phyloP scores from a whole-genome alignment of 1,139 yeast species.

The Kurtzmaniella quercitrusa region DNA sequence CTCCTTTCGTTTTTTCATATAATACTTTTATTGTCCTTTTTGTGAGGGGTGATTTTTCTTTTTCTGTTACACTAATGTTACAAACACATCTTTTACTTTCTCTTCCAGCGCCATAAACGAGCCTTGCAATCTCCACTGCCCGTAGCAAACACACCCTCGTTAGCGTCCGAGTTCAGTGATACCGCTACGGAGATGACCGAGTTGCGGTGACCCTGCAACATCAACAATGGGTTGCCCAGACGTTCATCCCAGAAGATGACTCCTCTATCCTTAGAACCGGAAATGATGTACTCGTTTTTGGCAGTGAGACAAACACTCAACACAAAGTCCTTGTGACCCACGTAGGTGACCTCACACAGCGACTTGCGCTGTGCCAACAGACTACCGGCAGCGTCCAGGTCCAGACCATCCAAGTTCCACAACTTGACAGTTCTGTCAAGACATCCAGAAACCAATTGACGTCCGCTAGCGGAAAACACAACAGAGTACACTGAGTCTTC shows the following conservation, averaged over 20 bases:
- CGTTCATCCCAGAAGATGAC: conserved; percentile 96
- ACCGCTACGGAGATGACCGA: conserved; percentile 95
- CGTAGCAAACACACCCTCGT: conserved; percentile 84
- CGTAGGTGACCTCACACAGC: conserved; percentile 86
- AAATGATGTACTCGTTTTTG: conserved; percentile 83
- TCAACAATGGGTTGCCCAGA: conserved; percentile 87
- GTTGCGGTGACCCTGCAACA: conserved; percentile 96
- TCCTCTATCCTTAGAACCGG: conserved; percentile 97
- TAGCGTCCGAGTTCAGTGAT: conserved; percentile 66
- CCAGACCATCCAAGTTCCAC: conserved; percentile 73
- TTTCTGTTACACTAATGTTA: conserved; percentile 1
- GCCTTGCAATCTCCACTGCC: conserved; percentile 99
- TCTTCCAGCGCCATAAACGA: conserved; percentile 84
- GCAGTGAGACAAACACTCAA: conserved; percentile 93
- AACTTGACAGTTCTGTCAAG: conserved; percentile 93
- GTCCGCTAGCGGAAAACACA: conserved; percentile 88
- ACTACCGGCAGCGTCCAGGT: conserved; percentile 28
- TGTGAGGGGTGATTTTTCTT: too few relatives aligned
- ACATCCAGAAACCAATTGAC: conserved; percentile 91
- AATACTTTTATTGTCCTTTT: conserved; percentile 2
- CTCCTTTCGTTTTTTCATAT: too few relatives aligned
- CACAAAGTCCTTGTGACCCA: conserved; percentile 96
- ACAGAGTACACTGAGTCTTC: conserved; percentile 96
- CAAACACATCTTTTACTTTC: conserved; percentile 11
- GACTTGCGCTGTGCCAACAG: conserved; percentile 34